Base-by-base conservation (phyloP, 2,329 filamentous ascomycete genomes). In the Cadophora luteo-olivacea region DNA sequence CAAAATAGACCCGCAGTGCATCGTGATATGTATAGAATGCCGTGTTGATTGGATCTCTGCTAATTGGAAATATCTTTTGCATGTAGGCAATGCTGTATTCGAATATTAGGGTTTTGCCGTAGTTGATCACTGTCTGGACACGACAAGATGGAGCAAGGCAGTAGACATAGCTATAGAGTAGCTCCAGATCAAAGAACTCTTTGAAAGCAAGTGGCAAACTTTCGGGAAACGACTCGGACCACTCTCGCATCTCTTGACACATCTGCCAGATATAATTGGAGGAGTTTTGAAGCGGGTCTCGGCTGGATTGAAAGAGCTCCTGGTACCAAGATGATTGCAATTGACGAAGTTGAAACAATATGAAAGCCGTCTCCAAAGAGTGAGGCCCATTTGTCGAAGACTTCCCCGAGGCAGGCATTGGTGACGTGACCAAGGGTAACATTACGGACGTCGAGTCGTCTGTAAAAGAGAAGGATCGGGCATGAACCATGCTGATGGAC, bases 271-370 rank as follows among this genome's bases (percentile, higher is more conserved):
- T 87, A 77, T 92, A 93, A 0, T 86, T 85, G 12, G 90, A 85
- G 0, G 92, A 86, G 64, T 94, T 89, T 22, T 87, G 83, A 68
- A 93, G 85, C n/a, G 88, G 86, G 1, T 86, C 84, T 0, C 89
- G 87, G 11, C 92, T 91, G 22, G 90, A 92, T 75, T 96, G 93
- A 77, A 96, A 96, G 2, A 97, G 87, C 25, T 91, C 88, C 76
- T 97, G 94, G 75, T 98, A 98, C 88, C 93, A 97, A 61, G 86
- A 86, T 0, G 96, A 98, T 78, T 98, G 91, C 7, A 93, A 87
- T 68, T 91, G 87, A n/a, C 95, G 91, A 9, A 98, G 87, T 74
- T 91, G 89, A 77, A 97, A 95, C 1, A 97, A 82, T 22, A 94
- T 86, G 12, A 93, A 83, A 0, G 94, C 93, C 5, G 92, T 87